phyloP scores from a whole-genome alignment of 495 filamentous ascomycete species.

The Xylaria castorea region DNA sequence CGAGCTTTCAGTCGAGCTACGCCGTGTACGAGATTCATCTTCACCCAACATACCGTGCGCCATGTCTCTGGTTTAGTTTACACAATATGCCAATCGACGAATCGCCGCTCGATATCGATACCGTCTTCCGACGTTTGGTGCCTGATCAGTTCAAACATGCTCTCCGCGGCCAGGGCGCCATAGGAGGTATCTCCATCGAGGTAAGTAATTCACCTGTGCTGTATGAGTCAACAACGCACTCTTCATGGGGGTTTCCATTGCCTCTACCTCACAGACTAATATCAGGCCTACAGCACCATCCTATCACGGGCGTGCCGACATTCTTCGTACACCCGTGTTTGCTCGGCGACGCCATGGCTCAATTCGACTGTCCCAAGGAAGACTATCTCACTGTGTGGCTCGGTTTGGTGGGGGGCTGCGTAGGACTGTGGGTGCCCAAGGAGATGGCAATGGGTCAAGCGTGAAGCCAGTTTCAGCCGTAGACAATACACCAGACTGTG shows the following conservation, averaged over 20 bases:
- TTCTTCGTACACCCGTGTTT: conserved; percentile 89
- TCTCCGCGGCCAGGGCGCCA: conserved; percentile 64
- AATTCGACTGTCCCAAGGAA: conserved; percentile 60
- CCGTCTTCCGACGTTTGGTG: conserved; percentile 72
- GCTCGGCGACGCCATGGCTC: conserved; percentile 77
- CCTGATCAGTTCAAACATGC: conserved; percentile 64
- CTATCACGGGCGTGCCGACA: conserved; percentile 70
- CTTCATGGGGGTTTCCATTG: conserved; percentile 40
- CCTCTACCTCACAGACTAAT: conserved; percentile 53
- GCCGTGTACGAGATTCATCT: conserved; percentile 67
- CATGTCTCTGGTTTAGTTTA: conserved; percentile 65
- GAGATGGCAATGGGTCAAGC: conserved; percentile 52
- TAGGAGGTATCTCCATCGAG: conserved; percentile 78
- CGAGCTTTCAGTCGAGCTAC: conserved; percentile 57
- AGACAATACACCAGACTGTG: conserved; percentile 17
- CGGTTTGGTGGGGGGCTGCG: conserved; percentile 73
- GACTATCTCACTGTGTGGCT: conserved; percentile 83
- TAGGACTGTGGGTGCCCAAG: conserved; percentile 74
- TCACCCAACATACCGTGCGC: conserved; percentile 63
- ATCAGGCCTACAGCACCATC: conserved; percentile 71
- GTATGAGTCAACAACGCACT: conserved; percentile 54
- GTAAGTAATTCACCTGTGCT: conserved; percentile 61
- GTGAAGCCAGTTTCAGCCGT: conserved; percentile 4
- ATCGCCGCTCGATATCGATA: conserved; percentile 60
- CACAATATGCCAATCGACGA: conserved; percentile 53